Evolutionary conservation across 2,329 filamentous ascomycete genomes (phyloP), one percentile per base, ranked within the genome.

Genomic region (Fusarium oxysporum): DNA sequence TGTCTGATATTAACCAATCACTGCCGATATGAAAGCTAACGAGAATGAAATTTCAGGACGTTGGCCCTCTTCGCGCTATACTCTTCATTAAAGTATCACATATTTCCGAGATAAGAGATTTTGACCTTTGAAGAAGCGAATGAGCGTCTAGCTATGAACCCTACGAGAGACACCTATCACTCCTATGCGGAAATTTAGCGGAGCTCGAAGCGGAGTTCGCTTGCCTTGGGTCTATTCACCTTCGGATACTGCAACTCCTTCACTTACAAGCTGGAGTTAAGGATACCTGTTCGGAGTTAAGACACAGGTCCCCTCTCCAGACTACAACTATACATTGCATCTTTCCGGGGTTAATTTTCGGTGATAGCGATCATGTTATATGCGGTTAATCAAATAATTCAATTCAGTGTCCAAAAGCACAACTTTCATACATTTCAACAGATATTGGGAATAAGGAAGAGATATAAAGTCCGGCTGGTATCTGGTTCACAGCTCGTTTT

Each of bases 401-500:
- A 7, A 3, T 0, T 7, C 19, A 40, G 2, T 8, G 5, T 1
- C 2, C 19, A 2, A 4, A 38, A 38, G 19, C 6, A 38, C 10
- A 21, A 1, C 13, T 21, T 21, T 1, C 5, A 25, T 25, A 17
- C n/a, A 5, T 17, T 17, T 3, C 16, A 44, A 17, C 10, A 25
- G n/a, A 16, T 5, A 17, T 10, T 1, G 10, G 41, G 41, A 25
- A 25, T 10, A 19, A 25, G 23, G 16, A 44, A 17, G 1, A 28
- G 10, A 2, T 54, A 54, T 54, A 54, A 54, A 54, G 2, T 1
- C 7, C 3, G 8, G 23, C 19, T 17, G 9, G 8, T 9, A 13
- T 4, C 17, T 28, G 10, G 5, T 4, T 9, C 33, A 5, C 1
- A 38, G 0, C 1, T 1, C 8, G 4, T 14, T 14, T 13, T 14